Conservation (phyloP, 2,329 filamentous ascomycete species). For the Fusarium decemcellulare region DNA sequence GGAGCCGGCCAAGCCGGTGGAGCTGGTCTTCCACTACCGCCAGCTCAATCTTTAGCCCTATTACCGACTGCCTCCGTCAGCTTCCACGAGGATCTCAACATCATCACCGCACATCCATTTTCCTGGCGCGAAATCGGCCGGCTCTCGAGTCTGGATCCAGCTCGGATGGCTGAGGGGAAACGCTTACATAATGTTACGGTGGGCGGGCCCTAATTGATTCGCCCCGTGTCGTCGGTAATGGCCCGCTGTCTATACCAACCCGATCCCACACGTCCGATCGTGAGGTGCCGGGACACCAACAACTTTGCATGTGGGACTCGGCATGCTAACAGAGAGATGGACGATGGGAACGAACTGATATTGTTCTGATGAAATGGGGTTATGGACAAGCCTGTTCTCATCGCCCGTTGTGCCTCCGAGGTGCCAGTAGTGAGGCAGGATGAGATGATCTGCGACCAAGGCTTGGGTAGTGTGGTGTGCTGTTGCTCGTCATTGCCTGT, state of each 20-base stretch:
- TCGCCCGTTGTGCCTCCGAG: slow-evolving; percentile 1
- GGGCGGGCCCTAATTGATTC: slow-evolving; percentile 24
- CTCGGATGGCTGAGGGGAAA: slow-evolving; percentile 27
- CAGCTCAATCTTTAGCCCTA: slow-evolving; percentile 49
- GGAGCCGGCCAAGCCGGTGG: slow-evolving; percentile 44
- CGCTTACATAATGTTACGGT: slow-evolving; percentile 8
- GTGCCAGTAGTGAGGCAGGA: slow-evolving; percentile 17
- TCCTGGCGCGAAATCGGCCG: slow-evolving; percentile 38
- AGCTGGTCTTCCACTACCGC: slow-evolving; percentile 39
- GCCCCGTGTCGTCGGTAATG: slow-evolving; percentile 27
- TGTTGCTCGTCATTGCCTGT: slow-evolving; percentile 34
- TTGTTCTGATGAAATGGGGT: background rate
- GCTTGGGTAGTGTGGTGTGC: slow-evolving; percentile 25
- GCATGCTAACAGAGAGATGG: slow-evolving; percentile 8
- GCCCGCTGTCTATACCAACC: slow-evolving; percentile 10
- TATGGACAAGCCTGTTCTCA: background rate
- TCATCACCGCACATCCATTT: slow-evolving; percentile 42
- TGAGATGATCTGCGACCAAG: slow-evolving; percentile 37
- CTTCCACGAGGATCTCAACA: slow-evolving; percentile 43
- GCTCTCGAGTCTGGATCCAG: slow-evolving; percentile 17
- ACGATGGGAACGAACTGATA: slow-evolving; percentile 5
- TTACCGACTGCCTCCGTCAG: slow-evolving; percentile 46
- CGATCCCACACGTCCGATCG: background rate
- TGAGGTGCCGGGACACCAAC: slow-evolving; percentile 20
- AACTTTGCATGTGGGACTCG: slow-evolving; percentile 21